Evolutionary conservation across 352 stramenopile species (phyloP), one percentile per base, ranked within the genome.

Genomic region (Halophytophthora batemanensis): DNA sequence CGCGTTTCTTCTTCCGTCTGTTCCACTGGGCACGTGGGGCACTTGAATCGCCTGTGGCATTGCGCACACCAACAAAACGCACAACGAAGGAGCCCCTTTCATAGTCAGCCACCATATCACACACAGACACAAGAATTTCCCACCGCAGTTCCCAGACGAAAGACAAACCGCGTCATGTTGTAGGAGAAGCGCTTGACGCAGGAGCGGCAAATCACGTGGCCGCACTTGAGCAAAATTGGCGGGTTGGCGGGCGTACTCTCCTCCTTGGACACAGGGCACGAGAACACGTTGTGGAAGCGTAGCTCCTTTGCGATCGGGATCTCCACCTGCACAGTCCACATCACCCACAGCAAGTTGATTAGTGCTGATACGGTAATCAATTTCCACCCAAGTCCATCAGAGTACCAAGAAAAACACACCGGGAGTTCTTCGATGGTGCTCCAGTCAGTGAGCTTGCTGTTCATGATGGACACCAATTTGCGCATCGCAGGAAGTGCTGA

Each of bases 261-360:
- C 66, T 96, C 86, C 56, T 93, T 90, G 0, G 82, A 91, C 12
- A 96, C 82, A 18, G 86, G 86, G 33, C 86, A 96, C 25, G 81
- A 87, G 31, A 96, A 95, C 21, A 96, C 81, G 6, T 72, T 91
- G 59, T 96, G 86, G 57, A 94, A 96, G 19, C 82, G 82, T 50
- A 90, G 61, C 40, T 90, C 77, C 59, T 92, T 86, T 10, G 75
- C 61, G 45, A 93, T 73, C 3, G 82, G 83, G 12, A 96, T 75
- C 51, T 96, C 84, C 60, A 82, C 74, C 74, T 86, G 42, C 12
- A 35, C 6, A 3, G n/a, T 29, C 6, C 5, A 25, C 50, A 18
- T 13, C 28, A 33, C 40, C 2, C 41, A 54, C 17, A 21, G 12
- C 33, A 17, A 53, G 1, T 18, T 7, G 13, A n/a, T 62, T 6